These are phyloP conservation scores for Ogataea siamensis DNA, from an alignment of 805 yeast genomes.

Conservation along the genomic window DNA sequence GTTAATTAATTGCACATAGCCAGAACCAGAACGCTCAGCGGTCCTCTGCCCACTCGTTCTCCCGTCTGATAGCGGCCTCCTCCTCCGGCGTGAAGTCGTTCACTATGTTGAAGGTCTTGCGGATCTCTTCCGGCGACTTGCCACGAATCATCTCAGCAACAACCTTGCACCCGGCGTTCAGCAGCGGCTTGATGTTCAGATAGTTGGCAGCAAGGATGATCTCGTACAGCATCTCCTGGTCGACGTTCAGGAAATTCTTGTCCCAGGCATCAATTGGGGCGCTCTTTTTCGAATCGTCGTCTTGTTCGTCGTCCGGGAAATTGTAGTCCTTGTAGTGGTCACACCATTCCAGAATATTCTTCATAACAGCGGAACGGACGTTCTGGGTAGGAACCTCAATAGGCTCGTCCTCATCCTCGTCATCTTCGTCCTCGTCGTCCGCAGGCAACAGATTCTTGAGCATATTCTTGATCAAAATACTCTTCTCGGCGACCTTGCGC, in stretches of 20 bases:
- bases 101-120: conserved; percentile 76
- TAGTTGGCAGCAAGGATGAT: conserved; percentile 81
- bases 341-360: conserved; percentile 94
- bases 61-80: conserved; percentile 83
- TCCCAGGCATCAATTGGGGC: conserved; percentile 97
- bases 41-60: conserved; percentile 90
- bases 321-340: conserved; percentile 84
- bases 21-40: conserved; percentile 39
- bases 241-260: conserved; percentile 87
- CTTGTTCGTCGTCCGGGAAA: conserved; percentile 75
- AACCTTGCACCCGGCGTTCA: conserved; percentile 77
- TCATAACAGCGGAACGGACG: conserved; percentile 81
- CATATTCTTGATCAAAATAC: conserved; percentile 82
- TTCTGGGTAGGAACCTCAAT: conserved; percentile 87
- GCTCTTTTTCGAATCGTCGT: conserved; percentile 80
- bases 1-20: neutral
- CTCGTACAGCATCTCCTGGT: conserved; percentile 84
- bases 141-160: conserved; percentile 85
- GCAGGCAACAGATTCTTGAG: conserved; percentile 57
- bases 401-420: conserved; percentile 60
- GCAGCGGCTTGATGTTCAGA: conserved; percentile 67
- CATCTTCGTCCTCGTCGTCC: conserved; percentile 41
- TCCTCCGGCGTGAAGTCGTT: conserved; percentile 86
- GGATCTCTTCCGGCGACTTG: conserved; percentile 74
- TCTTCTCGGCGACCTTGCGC: conserved; percentile 80